A percentile compares a stretch with the other conserved stretches of the same genome.
phyloP scores from a whole-genome alignment of 805 yeast species.

The Yamadazyma phyllophila region DNA sequence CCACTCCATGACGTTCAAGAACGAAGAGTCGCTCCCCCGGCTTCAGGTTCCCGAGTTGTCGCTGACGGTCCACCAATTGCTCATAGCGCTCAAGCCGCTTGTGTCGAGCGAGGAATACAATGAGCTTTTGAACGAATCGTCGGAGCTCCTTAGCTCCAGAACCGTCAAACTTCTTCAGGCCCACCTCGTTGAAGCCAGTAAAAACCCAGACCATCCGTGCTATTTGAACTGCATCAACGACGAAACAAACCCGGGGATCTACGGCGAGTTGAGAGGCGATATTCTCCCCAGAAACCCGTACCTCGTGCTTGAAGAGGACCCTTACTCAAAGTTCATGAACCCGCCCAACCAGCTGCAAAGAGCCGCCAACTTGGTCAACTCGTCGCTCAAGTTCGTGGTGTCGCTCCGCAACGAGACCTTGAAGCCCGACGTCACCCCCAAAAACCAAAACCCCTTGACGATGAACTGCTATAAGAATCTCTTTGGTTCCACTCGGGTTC shows the following conservation, averaged over 20 bases:
- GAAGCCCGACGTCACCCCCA: constrained; percentile 57
- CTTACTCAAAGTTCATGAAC: constrained; percentile 50
- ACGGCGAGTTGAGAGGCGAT: constrained; percentile 63
- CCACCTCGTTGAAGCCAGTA: constrained; percentile 50
- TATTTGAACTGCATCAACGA: constrained; percentile 57
- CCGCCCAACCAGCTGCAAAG: constrained; percentile 68
- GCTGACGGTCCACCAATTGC: constrained; percentile 50
- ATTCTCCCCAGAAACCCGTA: constrained; percentile 78
- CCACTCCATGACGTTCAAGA: constrained; percentile 28
- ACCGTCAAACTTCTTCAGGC: constrained; percentile 48
- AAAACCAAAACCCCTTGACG: constrained; percentile 50
- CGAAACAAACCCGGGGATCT: constrained; percentile 53
- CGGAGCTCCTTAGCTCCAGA: constrained; percentile 43
- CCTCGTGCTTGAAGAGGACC: constrained; percentile 71
- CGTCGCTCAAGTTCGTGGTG: constrained; percentile 63
- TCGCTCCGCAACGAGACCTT: constrained; percentile 54
- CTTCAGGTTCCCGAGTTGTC: constrained; percentile 62
- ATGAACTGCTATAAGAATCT: constrained; percentile 67
- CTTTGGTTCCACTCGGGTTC: constrained; percentile 66
- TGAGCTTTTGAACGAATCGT: constrained; percentile 42
- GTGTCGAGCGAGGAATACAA: constrained; percentile 50
- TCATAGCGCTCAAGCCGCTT: constrained; percentile 59
- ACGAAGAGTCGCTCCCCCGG: constrained; percentile 48
- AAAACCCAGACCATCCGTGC: constrained; percentile 35
- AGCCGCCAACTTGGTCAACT: constrained; percentile 63